Base-by-base conservation (phyloP, 306 rosid genomes). In the Ammopiptanthus mongolicus region DNA sequence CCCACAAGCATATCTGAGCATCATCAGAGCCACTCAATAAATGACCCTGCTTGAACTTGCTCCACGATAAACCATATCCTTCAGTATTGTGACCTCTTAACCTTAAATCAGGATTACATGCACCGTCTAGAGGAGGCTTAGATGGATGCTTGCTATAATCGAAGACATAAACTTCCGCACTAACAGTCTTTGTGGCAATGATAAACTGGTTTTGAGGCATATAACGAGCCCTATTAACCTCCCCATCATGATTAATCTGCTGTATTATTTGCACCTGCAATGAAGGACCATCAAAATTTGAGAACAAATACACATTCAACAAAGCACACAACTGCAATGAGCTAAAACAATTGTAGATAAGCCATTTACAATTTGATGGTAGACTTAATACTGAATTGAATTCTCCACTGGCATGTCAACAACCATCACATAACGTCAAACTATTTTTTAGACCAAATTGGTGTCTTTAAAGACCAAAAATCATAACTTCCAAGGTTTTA, bases 1-100 rank as follows among this genome's bases (percentile, higher is more conserved):
- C 99, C 99, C 99, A 96, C 81, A 96, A 76, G 79, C 99, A 96
- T 81, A 96, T 96, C 77, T 96, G 99, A 47, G 99, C 98, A 89
- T 96, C 99, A 78, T 96, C 99, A 68, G 99, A 96, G 58, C 99
- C 99, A 73, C 99, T 96, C 63, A 96, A 85, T 67, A 96, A 84
- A 86, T 90, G 97, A 5, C 99, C 98, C 83, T 86, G 78, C 81
- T 96, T 96, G 79, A 96, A 96, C 79, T 82, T 92, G 75, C 98
- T 96, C 99, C 99, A 96, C 0, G 98, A 92, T 55, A 96, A 83
- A 37, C 99, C 99, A 85, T 96, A 96, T 1, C 98, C 99, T 85
- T 96, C 99, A 17, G 97, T 92, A 75, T 78, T 92, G 80, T 96
- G 99, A 28, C 99, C 99, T 69, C 96, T 84, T 42, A 96, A 77